These are phyloP conservation scores for Trametes elegans DNA, from an alignment of 768 basidiomycete genomes.

Conservation along the genomic window DNA sequence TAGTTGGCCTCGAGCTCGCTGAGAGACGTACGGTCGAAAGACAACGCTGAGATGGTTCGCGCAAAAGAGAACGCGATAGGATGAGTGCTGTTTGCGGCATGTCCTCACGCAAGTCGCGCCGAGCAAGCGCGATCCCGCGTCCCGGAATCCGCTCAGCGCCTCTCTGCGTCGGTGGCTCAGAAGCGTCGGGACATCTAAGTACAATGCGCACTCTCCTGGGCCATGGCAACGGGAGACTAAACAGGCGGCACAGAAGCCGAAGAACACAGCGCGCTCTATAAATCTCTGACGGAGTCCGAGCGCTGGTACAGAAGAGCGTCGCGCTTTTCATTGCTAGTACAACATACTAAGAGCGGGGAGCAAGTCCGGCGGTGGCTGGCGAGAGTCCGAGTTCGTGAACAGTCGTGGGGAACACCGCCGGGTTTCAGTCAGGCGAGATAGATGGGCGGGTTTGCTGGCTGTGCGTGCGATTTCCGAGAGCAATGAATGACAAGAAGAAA, in stretches of 20 bases:
- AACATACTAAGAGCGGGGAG: slow-evolving; percentile 3
- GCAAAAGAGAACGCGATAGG: neutral
- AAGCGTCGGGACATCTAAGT: no score
- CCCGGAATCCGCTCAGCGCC: neutral
- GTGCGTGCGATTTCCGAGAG: slow-evolving; percentile 3
- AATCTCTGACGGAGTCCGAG: no score
- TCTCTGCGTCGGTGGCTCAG: no score
- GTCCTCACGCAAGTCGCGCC: neutral
- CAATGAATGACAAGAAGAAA: slow-evolving; percentile 23
- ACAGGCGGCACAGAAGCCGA: no score
- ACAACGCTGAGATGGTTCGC: neutral
- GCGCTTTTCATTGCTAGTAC: slow-evolving; percentile 15
- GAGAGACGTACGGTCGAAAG: no score
- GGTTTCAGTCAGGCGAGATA: neutral
- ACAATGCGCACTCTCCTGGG: no score
- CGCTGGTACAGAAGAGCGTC: slow-evolving; percentile 2
- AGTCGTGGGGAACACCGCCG: neutral
- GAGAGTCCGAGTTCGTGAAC: neutral
- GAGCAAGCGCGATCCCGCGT: neutral
- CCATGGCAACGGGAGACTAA: no score
- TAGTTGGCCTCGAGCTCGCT: no score
- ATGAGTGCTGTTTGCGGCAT: slow-evolving; percentile 1
- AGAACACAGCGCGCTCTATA: no score
- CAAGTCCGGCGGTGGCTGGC: neutral
- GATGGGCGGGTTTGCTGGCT: neutral